Base-by-base conservation (phyloP, 2,329 filamentous ascomycete species). In the Exserohilum turcica region DNA sequence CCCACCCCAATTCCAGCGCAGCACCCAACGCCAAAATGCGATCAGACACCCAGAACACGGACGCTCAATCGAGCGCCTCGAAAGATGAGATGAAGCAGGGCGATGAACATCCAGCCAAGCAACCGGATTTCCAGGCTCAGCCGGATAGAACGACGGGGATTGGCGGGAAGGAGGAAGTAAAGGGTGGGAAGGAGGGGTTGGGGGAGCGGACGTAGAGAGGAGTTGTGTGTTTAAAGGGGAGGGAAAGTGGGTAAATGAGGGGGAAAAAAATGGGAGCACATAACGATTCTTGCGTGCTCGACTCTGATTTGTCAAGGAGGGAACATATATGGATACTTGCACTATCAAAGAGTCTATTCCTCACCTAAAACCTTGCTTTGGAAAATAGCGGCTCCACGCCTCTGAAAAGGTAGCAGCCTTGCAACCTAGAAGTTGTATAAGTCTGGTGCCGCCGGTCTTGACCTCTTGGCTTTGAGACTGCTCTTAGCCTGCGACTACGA, bases 51-150 rank as follows among this genome's bases (percentile, higher is more conserved):
- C 66, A 66, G 12, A 63, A 69, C 43, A 69, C 61, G 9, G 67
- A 71, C 35, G 19, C 37, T 10, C 67, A 74, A 43, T 74, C 72
- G 2, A 67, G 52, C 19, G 71, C 73, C 13, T 73, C 71, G 0
- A 44, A 46, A 6, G 51, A 69, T 0, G 64, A 71, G 48, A 44
- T 64, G 19, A 64, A 65, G 52, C 63, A 29, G 8, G 70, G 70
- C 2, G 65, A 70, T 32, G 67, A 75, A 16, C 71, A 76, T 47
- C 74, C 73, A 1, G 72, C 73, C 0, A 75, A 75, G 52, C 73
- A 75, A 44, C 73, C 73, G 0, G 73, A 76, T 45, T 45, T 60
- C 6, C 73, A 76, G 54, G 49, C 55, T 15, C 47, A 70, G 55
- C 70, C 70, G 5, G 63, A 54, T 1, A 55, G 70, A 37, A 68